phyloP scores from a whole-genome alignment of 768 basidiomycete genomes.

The Russula sp. region DNA sequence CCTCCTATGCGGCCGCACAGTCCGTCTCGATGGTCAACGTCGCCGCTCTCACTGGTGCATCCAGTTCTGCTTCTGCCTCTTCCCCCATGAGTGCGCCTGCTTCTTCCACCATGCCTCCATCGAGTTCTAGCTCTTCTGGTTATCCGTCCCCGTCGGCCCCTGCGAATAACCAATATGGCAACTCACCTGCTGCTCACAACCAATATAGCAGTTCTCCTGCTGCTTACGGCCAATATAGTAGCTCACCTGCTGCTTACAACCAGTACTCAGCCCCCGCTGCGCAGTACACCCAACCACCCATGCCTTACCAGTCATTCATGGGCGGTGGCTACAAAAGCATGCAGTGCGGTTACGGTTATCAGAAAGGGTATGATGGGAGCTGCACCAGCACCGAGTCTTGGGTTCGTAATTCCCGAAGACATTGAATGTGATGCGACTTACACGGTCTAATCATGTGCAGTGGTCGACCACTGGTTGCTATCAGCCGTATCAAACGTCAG shows the following conservation, averaged over 20 bases:
- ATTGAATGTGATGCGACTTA: not conserved
- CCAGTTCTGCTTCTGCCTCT: slow-evolving; percentile 29
- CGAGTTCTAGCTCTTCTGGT: not conserved
- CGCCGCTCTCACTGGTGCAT: slow-evolving; percentile 27
- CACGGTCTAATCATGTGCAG: not conserved
- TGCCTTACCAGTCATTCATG: slow-evolving; percentile 46
- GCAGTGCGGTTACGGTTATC: slow-evolving; percentile 65
- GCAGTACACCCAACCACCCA: slow-evolving; percentile 28
- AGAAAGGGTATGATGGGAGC: slow-evolving; percentile 46
- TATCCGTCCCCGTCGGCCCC: not conserved
- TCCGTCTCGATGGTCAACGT: slow-evolving; percentile 29
- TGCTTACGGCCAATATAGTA: slow-evolving; percentile 5
- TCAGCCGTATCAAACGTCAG: not conserved
- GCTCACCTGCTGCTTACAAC: slow-evolving; percentile 20
- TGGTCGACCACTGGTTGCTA: slow-evolving; percentile 13
- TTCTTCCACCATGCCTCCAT: not conserved
- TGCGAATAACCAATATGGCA: slow-evolving; percentile 9
- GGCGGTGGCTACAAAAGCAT: slow-evolving; percentile 58
- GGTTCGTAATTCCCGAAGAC: slow-evolving; percentile 36
- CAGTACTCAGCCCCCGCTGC: slow-evolving; percentile 23
- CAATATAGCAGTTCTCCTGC: slow-evolving; percentile 3
- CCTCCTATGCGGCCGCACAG: slow-evolving; percentile 51
- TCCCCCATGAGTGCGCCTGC: slow-evolving; percentile 30
- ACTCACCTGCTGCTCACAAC: slow-evolving; percentile 4
- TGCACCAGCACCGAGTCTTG: slow-evolving; percentile 46